phyloP scores from a whole-genome alignment of 176 grass and related monocot genomes.

The Eleusine indica region DNA sequence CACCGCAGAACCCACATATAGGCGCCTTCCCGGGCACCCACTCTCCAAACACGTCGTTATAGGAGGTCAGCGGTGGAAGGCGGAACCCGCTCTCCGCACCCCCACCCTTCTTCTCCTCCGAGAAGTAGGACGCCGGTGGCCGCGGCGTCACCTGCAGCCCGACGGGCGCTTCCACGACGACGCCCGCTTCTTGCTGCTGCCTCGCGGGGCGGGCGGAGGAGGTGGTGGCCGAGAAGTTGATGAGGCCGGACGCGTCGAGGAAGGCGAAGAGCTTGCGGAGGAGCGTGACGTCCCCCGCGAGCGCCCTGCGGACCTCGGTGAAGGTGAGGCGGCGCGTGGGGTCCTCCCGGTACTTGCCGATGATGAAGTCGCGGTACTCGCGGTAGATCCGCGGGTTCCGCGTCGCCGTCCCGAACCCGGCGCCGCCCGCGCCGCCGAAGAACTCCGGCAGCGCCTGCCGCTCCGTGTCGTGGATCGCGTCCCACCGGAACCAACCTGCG shows the following conservation, averaged over 20 bases:
- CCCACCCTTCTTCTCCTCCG: conserved; percentile 47
- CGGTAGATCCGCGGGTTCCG: conserved; percentile 95
- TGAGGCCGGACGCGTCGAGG: conserved; percentile 68
- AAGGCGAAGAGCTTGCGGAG: conserved; percentile 78
- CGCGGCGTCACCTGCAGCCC: conserved; percentile 47
- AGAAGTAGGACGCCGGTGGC: conserved; percentile 42
- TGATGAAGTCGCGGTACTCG: conserved; percentile 97
- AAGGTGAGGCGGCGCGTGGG: conserved; percentile 71
- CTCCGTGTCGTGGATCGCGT: conserved; percentile 88
- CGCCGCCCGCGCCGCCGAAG: conserved; percentile 74
- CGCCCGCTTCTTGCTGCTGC: conserved; percentile 40
- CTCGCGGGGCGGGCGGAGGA: neutral
- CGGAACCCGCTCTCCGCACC: conserved; percentile 56
- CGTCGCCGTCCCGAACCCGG: conserved; percentile 59
- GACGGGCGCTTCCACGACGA: conserved; percentile 66
- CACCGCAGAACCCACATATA: conserved; percentile 53
- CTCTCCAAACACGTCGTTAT: conserved; percentile 77
- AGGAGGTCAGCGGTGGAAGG: conserved; percentile 75
- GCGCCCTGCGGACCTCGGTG: conserved; percentile 77
- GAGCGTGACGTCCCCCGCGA: conserved; percentile 71
- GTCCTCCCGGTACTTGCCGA: conserved; percentile 84
- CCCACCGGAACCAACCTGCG: conserved; percentile 94
- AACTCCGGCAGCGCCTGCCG: conserved; percentile 79
- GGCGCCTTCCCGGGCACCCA: conserved; percentile 54
- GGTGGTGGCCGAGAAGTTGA: conserved; percentile 65